These are phyloP conservation scores for Hypomyces perniciosus DNA, from an alignment of 2,329 filamentous ascomycete species.

Conservation along the genomic window DNA sequence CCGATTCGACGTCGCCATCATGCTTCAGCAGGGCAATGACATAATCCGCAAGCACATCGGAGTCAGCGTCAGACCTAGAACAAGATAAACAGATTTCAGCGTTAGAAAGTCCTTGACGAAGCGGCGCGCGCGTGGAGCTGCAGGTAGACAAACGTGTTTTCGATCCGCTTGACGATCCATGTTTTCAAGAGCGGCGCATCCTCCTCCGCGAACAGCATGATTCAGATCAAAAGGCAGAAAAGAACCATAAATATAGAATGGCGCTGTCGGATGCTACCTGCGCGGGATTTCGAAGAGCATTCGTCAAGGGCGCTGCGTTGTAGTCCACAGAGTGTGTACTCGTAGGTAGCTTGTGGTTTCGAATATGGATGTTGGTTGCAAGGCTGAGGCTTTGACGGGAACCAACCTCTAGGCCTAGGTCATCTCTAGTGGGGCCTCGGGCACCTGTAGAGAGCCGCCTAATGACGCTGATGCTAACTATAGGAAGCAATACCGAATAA, in stretches of 20 bases:
- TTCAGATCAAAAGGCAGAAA: conserved; percentile 10
- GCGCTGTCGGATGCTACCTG: neutral
- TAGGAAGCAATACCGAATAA: no score
- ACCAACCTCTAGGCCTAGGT: no score
- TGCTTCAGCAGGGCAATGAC: conserved; percentile 71
- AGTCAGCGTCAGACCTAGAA: conserved; percentile 69
- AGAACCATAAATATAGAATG: neutral
- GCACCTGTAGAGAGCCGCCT: no score
- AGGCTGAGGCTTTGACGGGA: neutral
- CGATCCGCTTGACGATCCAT: conserved; percentile 73
- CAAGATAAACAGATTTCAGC: conserved; percentile 9
- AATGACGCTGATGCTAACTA: no score
- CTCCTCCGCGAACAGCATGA: conserved; percentile 58
- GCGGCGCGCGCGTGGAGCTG: neutral
- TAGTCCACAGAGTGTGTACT: neutral
- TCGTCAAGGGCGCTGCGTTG: no score
- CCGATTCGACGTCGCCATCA: conserved; percentile 58
- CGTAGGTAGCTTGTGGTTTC: neutral
- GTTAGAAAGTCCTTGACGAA: neutral
- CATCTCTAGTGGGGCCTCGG: no score
- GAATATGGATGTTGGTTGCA: neutral
- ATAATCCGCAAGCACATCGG: conserved; percentile 77
- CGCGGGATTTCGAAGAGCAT: no score
- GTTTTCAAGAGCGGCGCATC: conserved; percentile 61
- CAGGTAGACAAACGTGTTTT: conserved; percentile 56